Base-by-base conservation (phyloP, 2,329 filamentous ascomycete genomes). In the Diaporthe helianthi region DNA sequence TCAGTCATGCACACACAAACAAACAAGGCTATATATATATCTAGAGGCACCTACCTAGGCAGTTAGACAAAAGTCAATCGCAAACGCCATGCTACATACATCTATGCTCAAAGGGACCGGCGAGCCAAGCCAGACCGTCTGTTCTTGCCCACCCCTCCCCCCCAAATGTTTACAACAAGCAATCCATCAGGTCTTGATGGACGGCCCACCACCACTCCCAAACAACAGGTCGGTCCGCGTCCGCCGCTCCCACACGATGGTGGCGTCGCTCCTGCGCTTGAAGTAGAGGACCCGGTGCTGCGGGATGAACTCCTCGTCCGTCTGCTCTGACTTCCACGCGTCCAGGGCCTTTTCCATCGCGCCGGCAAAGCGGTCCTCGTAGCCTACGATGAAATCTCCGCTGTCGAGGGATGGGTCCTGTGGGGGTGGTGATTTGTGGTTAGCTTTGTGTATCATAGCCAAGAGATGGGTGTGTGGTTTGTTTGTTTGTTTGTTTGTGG, bases 291-390 rank as follows among this genome's bases (percentile, higher is more conserved):
- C 88, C 19, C 88, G 82, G 74, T 90, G 88, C 77, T 90, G 86
- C 8, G 89, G 89, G 67, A 91, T 90, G 74, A 89, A 91, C 76
- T 90, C 88, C 70, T 90, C 87, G 72, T 90, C 85, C 38, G 88
- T 89, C 77, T 87, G 84, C 74, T 90, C 88, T 19, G 79, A 81
- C 79, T 87, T 89, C 88, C 88, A 90, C 36, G 81, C 78, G 64
- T 83, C 84, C 6, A 90, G 77, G 1, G 81, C 75, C 72, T 84
- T 85, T 76, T 90, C 88, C 72, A 81, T 82, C 2, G 83, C 80
- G 1, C 86, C 87, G 4, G 81, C 70, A 73, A 90, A 90, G 19
- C 88, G 82, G 75, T 90, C 88, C 73, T 88, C 84, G 73, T 90
- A 90, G 1, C 87, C 88, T 60, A 90, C 82, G 6, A 89, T 71